phyloP scores from a whole-genome alignment of 2,329 filamentous ascomycete genomes.

The Knufia petricola region DNA sequence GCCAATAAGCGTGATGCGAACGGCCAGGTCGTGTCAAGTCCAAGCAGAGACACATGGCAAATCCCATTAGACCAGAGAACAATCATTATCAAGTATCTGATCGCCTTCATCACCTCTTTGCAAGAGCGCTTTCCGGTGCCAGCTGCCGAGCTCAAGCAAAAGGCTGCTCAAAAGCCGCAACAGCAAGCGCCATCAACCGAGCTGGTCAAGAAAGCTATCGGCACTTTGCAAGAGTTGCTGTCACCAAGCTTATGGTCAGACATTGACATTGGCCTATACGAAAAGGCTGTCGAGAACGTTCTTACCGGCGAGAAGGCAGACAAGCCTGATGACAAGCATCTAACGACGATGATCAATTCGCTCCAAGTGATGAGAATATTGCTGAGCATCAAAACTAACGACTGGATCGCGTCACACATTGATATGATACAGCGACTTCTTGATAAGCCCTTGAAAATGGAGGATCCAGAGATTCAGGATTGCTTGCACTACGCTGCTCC shows the following conservation, averaged over 20 bases:
- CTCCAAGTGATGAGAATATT: conserved; percentile 86
- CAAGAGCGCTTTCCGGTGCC: conserved; percentile 75
- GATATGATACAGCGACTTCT: conserved; percentile 73
- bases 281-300: conserved; percentile 79
- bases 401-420: conserved; percentile 79
- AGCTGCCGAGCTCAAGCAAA: conserved; percentile 39
- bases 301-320: conserved; percentile 75
- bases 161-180: conserved; percentile 35
- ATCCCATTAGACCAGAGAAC: conserved; percentile 59
- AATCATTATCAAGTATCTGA: conserved; percentile 86
- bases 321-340: conserved; percentile 69
- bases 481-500: conserved; percentile 67
- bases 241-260: conserved; percentile 86
- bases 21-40: conserved; percentile 46
- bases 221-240: conserved; percentile 71
- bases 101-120: conserved; percentile 86
- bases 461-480: conserved; percentile 87
- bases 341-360: conserved; percentile 66
- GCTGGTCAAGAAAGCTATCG: conserved; percentile 74
- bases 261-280: conserved; percentile 81
- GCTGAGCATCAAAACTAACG: conserved; percentile 74
- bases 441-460: conserved; percentile 78
- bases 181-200: conserved; percentile 55
- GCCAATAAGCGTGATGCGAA: conserved; percentile 29
- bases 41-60: conserved; percentile 24